Conservation (phyloP, 768 basidiomycete genomes). For the Rhizopogon rudus region DNA sequence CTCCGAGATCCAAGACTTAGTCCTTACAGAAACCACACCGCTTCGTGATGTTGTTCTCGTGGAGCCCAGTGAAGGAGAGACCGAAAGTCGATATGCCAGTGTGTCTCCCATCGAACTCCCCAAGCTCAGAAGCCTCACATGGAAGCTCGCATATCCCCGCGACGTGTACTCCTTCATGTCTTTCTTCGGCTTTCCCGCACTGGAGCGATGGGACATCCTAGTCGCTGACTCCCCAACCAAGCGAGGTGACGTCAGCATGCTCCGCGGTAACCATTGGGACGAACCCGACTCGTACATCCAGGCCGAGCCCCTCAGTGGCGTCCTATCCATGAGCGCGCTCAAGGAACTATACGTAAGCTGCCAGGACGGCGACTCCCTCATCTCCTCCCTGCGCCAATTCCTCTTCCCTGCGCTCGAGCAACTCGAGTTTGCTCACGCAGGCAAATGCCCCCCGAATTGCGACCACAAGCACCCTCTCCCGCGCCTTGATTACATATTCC, state of each 20-base stretch:
- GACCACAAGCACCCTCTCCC: slow-evolving; percentile 30
- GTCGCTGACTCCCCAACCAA: slow-evolving; percentile 31
- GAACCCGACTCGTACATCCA: slow-evolving; percentile 26
- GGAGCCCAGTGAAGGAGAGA: slow-evolving; percentile 7
- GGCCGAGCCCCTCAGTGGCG: slow-evolving; percentile 20
- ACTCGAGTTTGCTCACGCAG: slow-evolving; percentile 39
- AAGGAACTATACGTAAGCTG: slow-evolving; percentile 41
- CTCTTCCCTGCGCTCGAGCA: slow-evolving; percentile 39
- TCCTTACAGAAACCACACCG: slow-evolving; percentile 38
- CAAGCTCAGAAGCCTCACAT: slow-evolving; percentile 39
- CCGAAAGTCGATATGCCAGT: slow-evolving; percentile 8
- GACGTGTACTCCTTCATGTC: slow-evolving; percentile 41
- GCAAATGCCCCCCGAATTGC: slow-evolving; percentile 13
- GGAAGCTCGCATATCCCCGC: slow-evolving; percentile 39
- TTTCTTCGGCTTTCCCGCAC: slow-evolving; percentile 33
- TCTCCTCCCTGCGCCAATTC: slow-evolving; percentile 37
- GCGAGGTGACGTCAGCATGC: slow-evolving; percentile 19
- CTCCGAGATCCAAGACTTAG: slow-evolving; percentile 37
- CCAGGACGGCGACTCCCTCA: slow-evolving; percentile 33
- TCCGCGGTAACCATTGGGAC: slow-evolving; percentile 26
- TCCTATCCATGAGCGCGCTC: slow-evolving; percentile 25
- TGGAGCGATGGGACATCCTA: slow-evolving; percentile 41
- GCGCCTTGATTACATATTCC: slow-evolving; percentile 47
- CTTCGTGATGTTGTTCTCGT: slow-evolving; percentile 29
- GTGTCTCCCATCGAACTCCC: slow-evolving; percentile 28